Base-by-base conservation (phyloP, 2,329 filamentous ascomycete genomes). In the Orbilia brochopaga region DNA sequence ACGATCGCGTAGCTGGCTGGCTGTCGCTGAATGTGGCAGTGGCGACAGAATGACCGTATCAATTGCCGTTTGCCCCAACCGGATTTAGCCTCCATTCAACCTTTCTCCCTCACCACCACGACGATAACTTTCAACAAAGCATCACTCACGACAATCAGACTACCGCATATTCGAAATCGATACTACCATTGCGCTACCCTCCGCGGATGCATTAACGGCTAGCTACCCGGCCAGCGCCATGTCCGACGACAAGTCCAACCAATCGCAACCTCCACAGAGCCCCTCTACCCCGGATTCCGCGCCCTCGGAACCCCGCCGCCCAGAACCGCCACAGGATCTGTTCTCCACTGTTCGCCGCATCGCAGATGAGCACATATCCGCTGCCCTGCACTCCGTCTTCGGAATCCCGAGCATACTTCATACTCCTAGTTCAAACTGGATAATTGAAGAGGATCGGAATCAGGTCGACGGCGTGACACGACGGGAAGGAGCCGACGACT, bases 321-420 rank as follows among this genome's bases (percentile, higher is more conserved):
- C 64, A 40, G 50, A 55, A 53, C 44, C 44, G 3, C n/a, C 44
- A 23, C 60, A 74, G 37, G 72, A 74, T 60, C 58, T 77, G 62
- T 73, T 76, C 58, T 27, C 74, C 50, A 69, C 59, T 37, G 69
- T 77, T 23, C 75, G 75, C 52, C 75, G 75, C 63, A 75, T 76
- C 46, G 75, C 74, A 23, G 74, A 77, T 61, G 64, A 74, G 21
- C 75, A 74, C 42, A 74, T 77, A 53, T 72, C 74, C 15, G 72
- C 75, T 13, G 70, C 75, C 23, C 65, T 77, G 7, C 76, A 76
- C 57, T 74, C 74, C 17, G 65, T 77, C 17, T 76, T 76, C 52
- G 76, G 76, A 5, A 74, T 77, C 8, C 76, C 76, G 13, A 76
- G 73, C 42, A 76, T 76, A 40, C 67, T 76, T 10, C 69, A 75